phyloP scores from a whole-genome alignment of 2,329 filamentous ascomycete species.

The Colletotrichum sansevieriae region DNA sequence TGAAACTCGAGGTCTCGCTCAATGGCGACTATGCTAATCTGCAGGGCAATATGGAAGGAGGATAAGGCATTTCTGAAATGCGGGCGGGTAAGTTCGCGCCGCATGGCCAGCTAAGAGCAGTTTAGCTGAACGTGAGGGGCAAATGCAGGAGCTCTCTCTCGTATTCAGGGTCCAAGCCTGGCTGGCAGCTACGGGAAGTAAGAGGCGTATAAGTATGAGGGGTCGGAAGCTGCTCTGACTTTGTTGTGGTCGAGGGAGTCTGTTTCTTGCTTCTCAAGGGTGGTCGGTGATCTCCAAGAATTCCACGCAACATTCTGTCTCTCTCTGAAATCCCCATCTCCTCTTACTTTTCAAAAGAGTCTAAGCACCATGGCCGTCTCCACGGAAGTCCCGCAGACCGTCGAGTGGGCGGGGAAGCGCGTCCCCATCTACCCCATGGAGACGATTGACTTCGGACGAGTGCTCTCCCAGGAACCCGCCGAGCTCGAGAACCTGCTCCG shows the following conservation, averaged over 20 bases:
- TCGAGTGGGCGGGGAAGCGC: constrained; percentile 62
- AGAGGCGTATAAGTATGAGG: constrained; percentile 35
- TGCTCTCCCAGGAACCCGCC: constrained; percentile 66
- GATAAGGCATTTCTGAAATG: constrained; percentile 26
- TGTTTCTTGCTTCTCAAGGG: neutral
- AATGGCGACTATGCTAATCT: constrained; percentile 20
- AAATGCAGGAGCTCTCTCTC: constrained; percentile 8
- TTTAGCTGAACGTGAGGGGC: constrained; percentile 30
- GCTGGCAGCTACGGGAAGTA: neutral
- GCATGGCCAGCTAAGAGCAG: neutral
- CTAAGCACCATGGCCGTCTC: constrained; percentile 35
- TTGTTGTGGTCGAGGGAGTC: no score
- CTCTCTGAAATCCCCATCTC: neutral
- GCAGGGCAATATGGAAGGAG: constrained; percentile 37
- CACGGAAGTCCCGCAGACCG: constrained; percentile 53
- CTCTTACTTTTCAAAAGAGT: neutral
- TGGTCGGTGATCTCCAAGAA: neutral
- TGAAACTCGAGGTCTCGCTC: constrained; percentile 27
- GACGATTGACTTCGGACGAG: constrained; percentile 63
- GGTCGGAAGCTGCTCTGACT: neutral
- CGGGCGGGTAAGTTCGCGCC: constrained; percentile 17
- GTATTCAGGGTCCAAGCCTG: constrained; percentile 18
- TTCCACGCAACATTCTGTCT: neutral
- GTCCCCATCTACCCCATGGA: constrained; percentile 66
- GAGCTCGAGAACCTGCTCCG: constrained; percentile 65